phyloP scores from a whole-genome alignment of 2,329 filamentous ascomycete genomes.

The Fusarium illudens region DNA sequence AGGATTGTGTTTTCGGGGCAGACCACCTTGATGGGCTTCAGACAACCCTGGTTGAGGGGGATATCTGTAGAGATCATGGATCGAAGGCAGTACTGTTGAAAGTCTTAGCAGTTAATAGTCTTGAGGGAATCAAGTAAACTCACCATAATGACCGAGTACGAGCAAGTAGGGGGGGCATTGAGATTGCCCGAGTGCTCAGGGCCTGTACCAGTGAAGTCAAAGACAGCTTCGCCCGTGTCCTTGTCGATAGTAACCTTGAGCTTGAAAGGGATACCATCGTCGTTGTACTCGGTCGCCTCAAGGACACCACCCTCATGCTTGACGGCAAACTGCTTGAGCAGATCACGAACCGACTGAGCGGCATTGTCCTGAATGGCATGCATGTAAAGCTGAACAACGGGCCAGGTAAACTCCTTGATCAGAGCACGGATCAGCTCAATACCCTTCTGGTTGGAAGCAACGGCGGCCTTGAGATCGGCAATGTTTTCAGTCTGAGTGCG shows the following conservation, averaged over 20 bases:
- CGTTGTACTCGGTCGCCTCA: conserved; percentile 81
- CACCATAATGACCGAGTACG: conserved; percentile 45
- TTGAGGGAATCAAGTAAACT: background rate
- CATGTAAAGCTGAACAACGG: conserved; percentile 86
- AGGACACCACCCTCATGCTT: conserved; percentile 76
- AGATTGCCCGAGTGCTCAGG: conserved; percentile 44
- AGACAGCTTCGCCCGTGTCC: conserved; percentile 77
- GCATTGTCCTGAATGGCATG: conserved; percentile 82
- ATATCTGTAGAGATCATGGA: conserved; percentile 47
- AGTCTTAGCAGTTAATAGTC: background rate
- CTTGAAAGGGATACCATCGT: conserved; percentile 81
- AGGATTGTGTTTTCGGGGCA: conserved; percentile 46
- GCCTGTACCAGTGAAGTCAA: conserved; percentile 53
- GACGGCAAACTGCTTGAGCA: conserved; percentile 76
- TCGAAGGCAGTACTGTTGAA: conserved; percentile 42
- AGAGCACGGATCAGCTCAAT: conserved; percentile 78
- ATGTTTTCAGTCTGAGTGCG: conserved; percentile 83
- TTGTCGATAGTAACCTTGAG: conserved; percentile 79
- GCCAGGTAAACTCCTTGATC: conserved; percentile 80
- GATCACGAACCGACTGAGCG: conserved; percentile 75
- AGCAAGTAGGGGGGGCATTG: conserved; percentile 42
- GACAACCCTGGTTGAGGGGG: conserved; percentile 60
- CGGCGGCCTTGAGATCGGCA: conserved; percentile 86
- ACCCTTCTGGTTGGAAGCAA: conserved; percentile 86
- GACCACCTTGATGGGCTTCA: conserved; percentile 42